These are phyloP conservation scores for Leccinum subgranulosum DNA, from an alignment of 768 basidiomycete genomes.

Conservation along the genomic window DNA sequence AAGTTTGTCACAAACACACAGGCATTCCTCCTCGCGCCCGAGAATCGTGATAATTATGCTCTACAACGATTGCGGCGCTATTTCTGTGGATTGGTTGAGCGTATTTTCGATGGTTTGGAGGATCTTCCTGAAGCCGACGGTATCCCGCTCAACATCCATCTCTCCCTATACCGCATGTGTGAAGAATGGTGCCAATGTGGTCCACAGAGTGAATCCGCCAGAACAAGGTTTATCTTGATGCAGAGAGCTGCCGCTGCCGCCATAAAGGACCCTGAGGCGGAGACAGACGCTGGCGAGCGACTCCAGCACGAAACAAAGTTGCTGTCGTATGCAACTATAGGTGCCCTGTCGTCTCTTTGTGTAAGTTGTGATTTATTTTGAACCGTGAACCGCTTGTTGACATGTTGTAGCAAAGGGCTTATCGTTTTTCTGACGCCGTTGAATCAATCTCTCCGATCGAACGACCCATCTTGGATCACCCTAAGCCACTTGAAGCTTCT, in stretches of 20 bases:
- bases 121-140: constrained; percentile 71
- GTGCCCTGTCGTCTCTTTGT: constrained; percentile 83
- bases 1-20: constrained; percentile 87
- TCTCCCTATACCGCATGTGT: constrained; percentile 78
- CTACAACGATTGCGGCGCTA: constrained; percentile 82
- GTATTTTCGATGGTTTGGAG: constrained; percentile 74
- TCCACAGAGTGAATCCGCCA: constrained; percentile 66
- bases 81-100: constrained; percentile 87
- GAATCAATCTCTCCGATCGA: constrained; percentile 62
- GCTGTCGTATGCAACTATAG: constrained; percentile 79
- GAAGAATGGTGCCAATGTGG: constrained; percentile 95
- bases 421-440: constrained; percentile 59
- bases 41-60: constrained; percentile 71
- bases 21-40: constrained; percentile 65
- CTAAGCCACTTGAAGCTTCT: constrained; percentile 51
- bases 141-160: constrained; percentile 69
- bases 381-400: background rate
- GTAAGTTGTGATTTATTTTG: constrained; percentile 47
- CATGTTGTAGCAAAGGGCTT: constrained; percentile 65
- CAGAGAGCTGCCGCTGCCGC: constrained; percentile 59
- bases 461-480: constrained; percentile 44
- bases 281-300: constrained; percentile 50
- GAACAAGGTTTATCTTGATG: constrained; percentile 68
- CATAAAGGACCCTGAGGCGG: constrained; percentile 51
- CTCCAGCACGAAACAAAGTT: constrained; percentile 68